Evolutionary conservation across 106 monocot genomes (phyloP).

Genomic region (Ottelia alismoides): DNA sequence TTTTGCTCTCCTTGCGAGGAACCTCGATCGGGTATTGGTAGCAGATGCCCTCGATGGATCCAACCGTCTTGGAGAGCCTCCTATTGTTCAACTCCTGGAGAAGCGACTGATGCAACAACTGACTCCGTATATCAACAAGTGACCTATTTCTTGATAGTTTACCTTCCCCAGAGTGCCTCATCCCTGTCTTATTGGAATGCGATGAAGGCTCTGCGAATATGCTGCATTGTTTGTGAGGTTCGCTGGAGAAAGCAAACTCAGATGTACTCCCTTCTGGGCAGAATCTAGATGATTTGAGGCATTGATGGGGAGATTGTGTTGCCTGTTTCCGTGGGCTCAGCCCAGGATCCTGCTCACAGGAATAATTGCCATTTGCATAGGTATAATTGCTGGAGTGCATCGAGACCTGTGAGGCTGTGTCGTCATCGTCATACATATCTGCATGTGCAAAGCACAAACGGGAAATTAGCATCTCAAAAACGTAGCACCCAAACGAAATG

Average conservation of each 20-base stretch:
- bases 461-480: too few relatives aligned
- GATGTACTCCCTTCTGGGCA: slow-evolving; percentile 15
- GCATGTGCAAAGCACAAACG: too few relatives aligned
- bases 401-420: slow-evolving; percentile 33
- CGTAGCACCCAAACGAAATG: too few relatives aligned
- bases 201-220: slow-evolving; percentile 10
- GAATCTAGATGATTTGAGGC: slow-evolving; percentile 26
- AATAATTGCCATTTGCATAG: slow-evolving; percentile 36
- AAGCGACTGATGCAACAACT: slow-evolving; percentile 42
- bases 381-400: slow-evolving; percentile 55
- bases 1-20: too few relatives aligned
- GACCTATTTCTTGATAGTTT: slow-evolving; percentile 36
- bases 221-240: slow-evolving; percentile 15
- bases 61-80: slow-evolving; percentile 54
- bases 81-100: slow-evolving; percentile 55
- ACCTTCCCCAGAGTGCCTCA: slow-evolving; percentile 6
- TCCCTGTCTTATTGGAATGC: neutral
- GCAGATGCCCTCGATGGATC: slow-evolving; percentile 48
- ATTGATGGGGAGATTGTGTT: neutral
- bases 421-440: slow-evolving; percentile 6
- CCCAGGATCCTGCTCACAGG: slow-evolving; percentile 29
- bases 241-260: neutral
- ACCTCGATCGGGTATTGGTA: too few relatives aligned
- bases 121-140: slow-evolving; percentile 49
- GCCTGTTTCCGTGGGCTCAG: neutral